Evolutionary conservation across 164 flowering plant genomes (phyloP), one percentile per base, ranked within the genome.

Genomic region (Sedum album): DNA sequence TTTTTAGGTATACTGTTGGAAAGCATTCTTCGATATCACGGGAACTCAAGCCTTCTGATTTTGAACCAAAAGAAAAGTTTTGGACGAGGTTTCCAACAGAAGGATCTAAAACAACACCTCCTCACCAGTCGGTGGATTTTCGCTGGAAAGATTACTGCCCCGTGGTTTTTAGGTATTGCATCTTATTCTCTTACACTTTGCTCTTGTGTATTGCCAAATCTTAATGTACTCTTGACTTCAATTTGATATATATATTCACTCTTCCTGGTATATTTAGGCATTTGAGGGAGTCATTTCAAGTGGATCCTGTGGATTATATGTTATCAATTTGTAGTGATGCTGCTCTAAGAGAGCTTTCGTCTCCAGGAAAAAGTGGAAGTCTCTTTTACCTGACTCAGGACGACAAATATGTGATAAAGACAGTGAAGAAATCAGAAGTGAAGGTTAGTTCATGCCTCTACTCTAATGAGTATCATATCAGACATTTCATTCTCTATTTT

Each of bases 351-450:
- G 94, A 87, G 81, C 84, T 90, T 36, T 87, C 94, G 26, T 90
- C 97, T 25, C 97, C 97, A 0, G 97, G 97, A 33, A 90, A 90
- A 78, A 90, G 97, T 83, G 94, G 97, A 69, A 86, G 96, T 72
- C 76, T 82, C 76, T 90, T 90, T 74, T 90, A 88, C 77, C 69
- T 90, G n/a, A 88, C 97, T 20, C 92, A 86, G 74, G 97, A 91
- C 76, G 97, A 91, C 62, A 81, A 93, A 51, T 91, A 86, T 74
- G 89, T 91, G 92, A 89, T 91, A 53, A 91, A 91, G 79, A 91
- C 97, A 0, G 84, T 90, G 67, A 86, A 80, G 75, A 90, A 90
- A 76, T 86, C 92, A 6, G 96, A 90, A 82, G 89, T 83, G 71
- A 86, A 90, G 88, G 93, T 88, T 79, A 57, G 33, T 57, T 30